Evolutionary conservation across 192 early-diverging fungal species (phyloP).

Genomic region (Coemansia sp.): DNA sequence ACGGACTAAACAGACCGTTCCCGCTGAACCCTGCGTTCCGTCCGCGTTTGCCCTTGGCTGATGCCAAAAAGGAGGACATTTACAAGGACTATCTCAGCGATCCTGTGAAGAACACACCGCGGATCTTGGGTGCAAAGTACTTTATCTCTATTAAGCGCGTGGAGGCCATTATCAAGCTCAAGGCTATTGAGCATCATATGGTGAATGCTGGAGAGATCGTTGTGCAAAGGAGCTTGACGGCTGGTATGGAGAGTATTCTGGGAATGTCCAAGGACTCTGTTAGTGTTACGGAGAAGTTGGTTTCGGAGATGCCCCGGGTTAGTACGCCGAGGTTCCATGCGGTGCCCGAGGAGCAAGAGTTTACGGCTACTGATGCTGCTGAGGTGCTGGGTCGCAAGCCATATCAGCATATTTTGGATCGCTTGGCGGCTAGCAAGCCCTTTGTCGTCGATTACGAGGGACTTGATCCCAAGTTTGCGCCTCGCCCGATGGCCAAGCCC

Average conservation of each 20-base stretch:
- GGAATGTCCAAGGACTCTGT: conserved; percentile 41
- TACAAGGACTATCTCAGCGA: conserved; percentile 66
- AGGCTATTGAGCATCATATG: conserved; percentile 75
- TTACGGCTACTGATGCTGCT: conserved; percentile 79
- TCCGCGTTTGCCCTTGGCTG: conserved; percentile 70
- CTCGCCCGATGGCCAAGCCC: conserved; percentile 27
- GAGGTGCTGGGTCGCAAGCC: conserved; percentile 70
- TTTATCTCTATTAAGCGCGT: conserved; percentile 78
- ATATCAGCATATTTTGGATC: conserved; percentile 48
- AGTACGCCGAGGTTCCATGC: conserved; percentile 77
- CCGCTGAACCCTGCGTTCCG: conserved; percentile 89
- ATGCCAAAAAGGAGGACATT: conserved; percentile 68
- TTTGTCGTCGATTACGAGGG: conserved; percentile 45
- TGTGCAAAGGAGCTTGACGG: conserved; percentile 67
- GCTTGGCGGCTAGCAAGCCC: conserved; percentile 47
- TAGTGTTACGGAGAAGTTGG: conserved; percentile 57
- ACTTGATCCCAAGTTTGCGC: conserved; percentile 38
- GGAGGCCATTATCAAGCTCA: conserved; percentile 88
- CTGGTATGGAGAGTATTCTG: conserved; percentile 85
- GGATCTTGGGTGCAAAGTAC: conserved; percentile 68
- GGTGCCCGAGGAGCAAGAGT: conserved; percentile 74
- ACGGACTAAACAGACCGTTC: conserved; percentile 62
- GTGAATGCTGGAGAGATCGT: conserved; percentile 53
- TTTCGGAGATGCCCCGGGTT: conserved; percentile 58
- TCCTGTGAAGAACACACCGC: conserved; percentile 62